A percentile compares a stretch with the other conserved stretches of the same genome.
These are phyloP conservation scores for Mycosarcoma maydis DNA, from an alignment of 1,284 basidiomycete species.

Conservation along the genomic window DNA sequence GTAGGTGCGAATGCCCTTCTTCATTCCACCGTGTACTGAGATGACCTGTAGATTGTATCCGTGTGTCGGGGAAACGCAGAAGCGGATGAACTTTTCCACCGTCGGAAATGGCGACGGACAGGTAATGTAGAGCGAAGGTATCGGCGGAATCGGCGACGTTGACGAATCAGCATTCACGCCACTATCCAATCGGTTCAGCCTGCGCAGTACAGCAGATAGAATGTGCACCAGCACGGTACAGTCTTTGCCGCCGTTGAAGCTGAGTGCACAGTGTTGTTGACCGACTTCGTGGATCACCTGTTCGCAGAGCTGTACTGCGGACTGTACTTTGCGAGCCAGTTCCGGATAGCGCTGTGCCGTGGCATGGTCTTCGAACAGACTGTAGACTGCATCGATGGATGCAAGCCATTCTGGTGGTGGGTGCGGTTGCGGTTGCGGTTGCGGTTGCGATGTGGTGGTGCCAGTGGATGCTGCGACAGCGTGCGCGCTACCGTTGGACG, in stretches of 20 bases:
- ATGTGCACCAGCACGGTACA: conserved; percentile 92
- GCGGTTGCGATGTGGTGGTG: too few species aligned
- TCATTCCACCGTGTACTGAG: conserved; percentile 83
- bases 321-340: conserved; percentile 42
- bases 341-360: conserved; percentile 26
- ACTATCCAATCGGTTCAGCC: conserved; percentile 58
- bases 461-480: too few species aligned
- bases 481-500: conserved; percentile 19
- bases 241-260: conserved; percentile 98
- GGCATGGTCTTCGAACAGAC: conserved; percentile 48
- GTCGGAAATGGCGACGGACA: conserved; percentile 85
- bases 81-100: conserved; percentile 84
- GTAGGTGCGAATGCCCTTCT: conserved; percentile 80
- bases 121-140: conserved; percentile 87
- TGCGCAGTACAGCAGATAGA: conserved; percentile 76
- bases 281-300: conserved; percentile 57
- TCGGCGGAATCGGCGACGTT: conserved; percentile 69
- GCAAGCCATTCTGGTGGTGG: conserved; percentile 45
- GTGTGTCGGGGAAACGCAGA: conserved; percentile 69
- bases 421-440: conserved; percentile 1
- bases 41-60: conserved; percentile 84
- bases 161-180: too few species aligned
- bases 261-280: conserved; percentile 70
- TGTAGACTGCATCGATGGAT: conserved; percentile 63
- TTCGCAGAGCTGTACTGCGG: conserved; percentile 54